Evolutionary conservation across 2,329 filamentous ascomycete species (phyloP).

Genomic region (Colletotrichum phormii): DNA sequence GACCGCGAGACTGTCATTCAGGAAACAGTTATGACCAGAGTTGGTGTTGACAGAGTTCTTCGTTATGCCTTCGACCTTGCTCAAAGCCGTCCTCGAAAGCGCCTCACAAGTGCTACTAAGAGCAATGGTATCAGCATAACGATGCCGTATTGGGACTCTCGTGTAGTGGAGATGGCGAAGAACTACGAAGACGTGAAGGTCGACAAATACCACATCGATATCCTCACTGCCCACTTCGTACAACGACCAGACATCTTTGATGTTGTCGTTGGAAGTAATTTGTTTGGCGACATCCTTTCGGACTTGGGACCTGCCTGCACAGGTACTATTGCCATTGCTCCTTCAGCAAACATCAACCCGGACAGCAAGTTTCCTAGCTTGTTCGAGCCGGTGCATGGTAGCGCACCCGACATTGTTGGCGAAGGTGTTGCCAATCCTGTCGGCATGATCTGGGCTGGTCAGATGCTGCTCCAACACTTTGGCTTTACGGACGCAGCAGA

Average conservation of each 20-base stretch:
- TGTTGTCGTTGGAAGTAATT: slow-evolving; percentile 73
- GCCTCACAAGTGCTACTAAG: slow-evolving; percentile 73
- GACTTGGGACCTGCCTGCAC: slow-evolving; percentile 78
- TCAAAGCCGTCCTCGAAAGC: slow-evolving; percentile 65
- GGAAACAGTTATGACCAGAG: slow-evolving; percentile 72
- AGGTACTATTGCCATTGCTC: slow-evolving; percentile 78
- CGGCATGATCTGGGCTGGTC: slow-evolving; percentile 76
- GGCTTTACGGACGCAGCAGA: slow-evolving; percentile 52
- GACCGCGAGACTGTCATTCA: slow-evolving; percentile 73
- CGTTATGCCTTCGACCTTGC: slow-evolving; percentile 74
- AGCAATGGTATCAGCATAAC: slow-evolving; percentile 74
- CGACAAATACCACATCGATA: slow-evolving; percentile 76
- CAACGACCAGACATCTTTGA: slow-evolving; percentile 69
- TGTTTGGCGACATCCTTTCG: slow-evolving; percentile 75
- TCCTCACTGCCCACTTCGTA: slow-evolving; percentile 74
- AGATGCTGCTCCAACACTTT: slow-evolving; percentile 81
- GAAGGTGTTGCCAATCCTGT: slow-evolving; percentile 79
- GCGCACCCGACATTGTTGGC: slow-evolving; percentile 79
- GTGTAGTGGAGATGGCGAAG: slow-evolving; percentile 63
- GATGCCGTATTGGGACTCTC: slow-evolving; percentile 77
- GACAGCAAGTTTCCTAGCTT: slow-evolving; percentile 64
- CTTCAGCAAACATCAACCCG: slow-evolving; percentile 76
- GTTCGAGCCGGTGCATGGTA: slow-evolving; percentile 80
- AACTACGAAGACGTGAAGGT: slow-evolving; percentile 71
- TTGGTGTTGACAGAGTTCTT: slow-evolving; percentile 69